Conservation (phyloP, 257 asterid species). For the Misopates orontium region DNA sequence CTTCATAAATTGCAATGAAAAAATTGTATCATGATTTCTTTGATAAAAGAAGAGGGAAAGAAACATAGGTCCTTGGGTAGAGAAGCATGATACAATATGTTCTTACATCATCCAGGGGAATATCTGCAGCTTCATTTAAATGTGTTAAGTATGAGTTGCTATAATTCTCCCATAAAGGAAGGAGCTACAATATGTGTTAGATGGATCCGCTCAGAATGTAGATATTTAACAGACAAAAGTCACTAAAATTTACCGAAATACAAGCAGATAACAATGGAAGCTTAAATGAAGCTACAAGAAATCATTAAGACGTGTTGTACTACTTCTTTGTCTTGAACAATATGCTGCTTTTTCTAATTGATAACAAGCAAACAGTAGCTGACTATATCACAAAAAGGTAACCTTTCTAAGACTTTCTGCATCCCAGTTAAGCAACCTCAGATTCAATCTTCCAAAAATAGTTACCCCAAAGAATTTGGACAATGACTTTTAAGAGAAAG, state of each 20-base stretch:
- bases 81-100: constrained; percentile 12
- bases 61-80: not conserved
- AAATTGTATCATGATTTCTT: not conserved
- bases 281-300: not conserved
- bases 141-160: too few species aligned
- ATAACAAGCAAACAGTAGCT: not conserved
- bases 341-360: too few species aligned
- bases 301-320: not conserved
- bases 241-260: not conserved
- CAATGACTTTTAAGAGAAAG: too few species aligned
- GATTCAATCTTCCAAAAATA: not conserved
- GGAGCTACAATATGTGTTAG: too few species aligned
- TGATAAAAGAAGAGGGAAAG: not conserved
- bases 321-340: too few species aligned
- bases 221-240: too few species aligned
- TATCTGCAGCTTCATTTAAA: not conserved
- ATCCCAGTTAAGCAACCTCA: not conserved
- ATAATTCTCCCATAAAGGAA: too few species aligned
- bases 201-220: too few species aligned
- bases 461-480: not conserved
- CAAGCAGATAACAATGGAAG: constrained; percentile 6
- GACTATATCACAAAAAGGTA: not conserved
- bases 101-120: not conserved
- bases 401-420: not conserved
- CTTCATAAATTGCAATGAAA: constrained; percentile 11